Evolutionary conservation across 805 yeast species (phyloP), one percentile per base, ranked within the genome.

Genomic region (Wickerhamiella dianesei): DNA sequence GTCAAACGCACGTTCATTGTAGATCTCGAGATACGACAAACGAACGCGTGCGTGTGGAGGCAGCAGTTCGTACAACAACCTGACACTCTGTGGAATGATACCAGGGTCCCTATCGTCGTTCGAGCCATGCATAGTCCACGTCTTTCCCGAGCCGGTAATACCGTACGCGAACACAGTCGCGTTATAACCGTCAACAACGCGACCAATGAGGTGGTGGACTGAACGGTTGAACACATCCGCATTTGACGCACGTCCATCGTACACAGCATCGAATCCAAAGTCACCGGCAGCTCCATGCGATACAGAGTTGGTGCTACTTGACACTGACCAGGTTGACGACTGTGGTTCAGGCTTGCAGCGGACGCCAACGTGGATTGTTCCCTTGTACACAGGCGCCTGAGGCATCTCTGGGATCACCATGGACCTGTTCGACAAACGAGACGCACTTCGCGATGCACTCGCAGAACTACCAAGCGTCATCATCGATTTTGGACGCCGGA

Each of bases 101-200:
- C 95, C 95, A 0, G 80, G 78, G 35, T 53, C 57, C 16, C 21
- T 20, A 51, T 78, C 80, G 3, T 54, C 51, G 2, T 63, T 68
- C 21, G 71, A 67, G 25, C 95, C 95, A 52, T 79, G 80, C 94
- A 86, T 86, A 2, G 94, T 76, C 59, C 75, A 79, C 0, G 96
- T 86, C 62, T 86, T 86, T 9, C 96, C 96, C 1, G 94, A 81
- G 0, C 95, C 95, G 0, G 96, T 86, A 86, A 83, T 83, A 35
- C 96, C 96, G 58, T 86, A 86, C 0, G 97, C 96, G 61, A 89
- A 86, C 0, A 88, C 77, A 0, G 96, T 87, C 14, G 88, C 88
- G 58, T 86, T 86, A 62, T 66, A 88, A 0, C 95, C 96, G 14
- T 78, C 79, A 55, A 72, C 71, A 51, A 75, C 77, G 60, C 71